Base-by-base conservation (phyloP, 208 protist species). In the Acanthamoeba triangularis region DNA sequence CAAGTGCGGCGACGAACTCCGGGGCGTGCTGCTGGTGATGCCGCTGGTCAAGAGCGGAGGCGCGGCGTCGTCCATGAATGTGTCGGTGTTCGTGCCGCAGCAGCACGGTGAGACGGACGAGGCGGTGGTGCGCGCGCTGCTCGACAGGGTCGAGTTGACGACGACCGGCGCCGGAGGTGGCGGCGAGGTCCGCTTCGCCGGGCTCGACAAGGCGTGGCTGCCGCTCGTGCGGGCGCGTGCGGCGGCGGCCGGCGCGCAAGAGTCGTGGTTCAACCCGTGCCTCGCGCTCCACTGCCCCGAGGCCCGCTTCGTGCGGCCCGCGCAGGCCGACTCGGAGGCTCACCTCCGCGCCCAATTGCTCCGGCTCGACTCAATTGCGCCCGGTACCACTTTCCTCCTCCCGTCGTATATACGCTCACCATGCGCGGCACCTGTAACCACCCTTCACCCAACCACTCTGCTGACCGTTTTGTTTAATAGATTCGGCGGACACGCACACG, bases 221-320 rank as follows among this genome's bases (percentile, higher is more conserved):
- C 80, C 44, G n/a, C 16, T 88, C 18, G 25, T 37, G 6, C 80
- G 49, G 0, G 49, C 63, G 49, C 30, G 7, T 13, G 80, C 80
- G 28, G 49, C 44, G 14, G 80, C 80, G 2, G 49, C 28, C 30
- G 49, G 52, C 14, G 80, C 80, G 35, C 49, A 4, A 1, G 80
- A 88, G 47, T 54, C 52, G 30, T 88, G 80, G 49, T 0, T 41
- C 80, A 41, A 65, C 30, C 80, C 80, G 80, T 63, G 80, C 28
- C 49, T 88, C 49, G 49, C 49, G 28, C n/a, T 63, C 18, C 80
- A 88, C 52, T 88, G 80, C 49, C 18, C 47, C 25, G 80, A 88
- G 80, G 52, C 49, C 1, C 49, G 49, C 44, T 88, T 88, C 49
- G 4, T 23, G 18, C 30, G 47, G 52, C 78, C 28, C 61, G 28